Percentiles rank a stretch among this genome's conserved stretches.
Evolutionary conservation across 768 basidiomycete genomes (phyloP).

Genomic region (Cystofilobasidium capitatum): DNA sequence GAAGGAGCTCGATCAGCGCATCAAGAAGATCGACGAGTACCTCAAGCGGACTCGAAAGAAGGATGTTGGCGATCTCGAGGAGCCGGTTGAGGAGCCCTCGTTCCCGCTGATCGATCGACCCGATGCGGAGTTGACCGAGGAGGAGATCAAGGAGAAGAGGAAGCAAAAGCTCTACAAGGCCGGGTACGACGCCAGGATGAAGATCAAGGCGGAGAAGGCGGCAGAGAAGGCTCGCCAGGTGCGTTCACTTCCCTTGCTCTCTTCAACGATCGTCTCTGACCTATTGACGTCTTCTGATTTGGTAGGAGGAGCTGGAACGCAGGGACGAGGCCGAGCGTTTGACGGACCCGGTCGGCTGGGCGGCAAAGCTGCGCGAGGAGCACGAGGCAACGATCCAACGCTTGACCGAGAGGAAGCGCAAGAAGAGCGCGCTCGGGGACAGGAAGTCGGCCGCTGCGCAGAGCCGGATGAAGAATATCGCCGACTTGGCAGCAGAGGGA

Average conservation of each 20-base stretch:
- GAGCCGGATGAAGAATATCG: conserved; percentile 91
- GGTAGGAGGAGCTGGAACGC: conserved; percentile 44
- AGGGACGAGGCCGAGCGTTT: conserved; percentile 68
- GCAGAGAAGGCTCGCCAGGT: conserved; percentile 53
- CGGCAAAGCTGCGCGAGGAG: conserved; percentile 57
- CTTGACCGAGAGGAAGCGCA: conserved; percentile 71
- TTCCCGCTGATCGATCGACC: conserved; percentile 89
- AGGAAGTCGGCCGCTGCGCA: conserved; percentile 91
- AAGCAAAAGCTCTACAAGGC: conserved; percentile 88
- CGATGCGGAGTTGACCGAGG: conserved; percentile 80
- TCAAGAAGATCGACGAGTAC: conserved; percentile 75
- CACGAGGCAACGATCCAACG: conserved; percentile 76
- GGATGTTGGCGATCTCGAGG: conserved; percentile 50
- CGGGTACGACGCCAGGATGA: conserved; percentile 79
- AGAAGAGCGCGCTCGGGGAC: conserved; percentile 73
- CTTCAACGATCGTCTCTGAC: background rate
- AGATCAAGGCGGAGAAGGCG: conserved; percentile 76
- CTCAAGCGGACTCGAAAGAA: conserved; percentile 71
- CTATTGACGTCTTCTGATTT: background rate
- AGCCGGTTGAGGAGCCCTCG: conserved; percentile 46
- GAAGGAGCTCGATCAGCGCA: conserved; percentile 57
- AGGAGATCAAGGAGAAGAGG: conserved; percentile 84
- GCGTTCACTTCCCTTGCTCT: conserved; percentile 15
- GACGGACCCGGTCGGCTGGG: conserved; percentile 63
- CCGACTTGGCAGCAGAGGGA: conserved; percentile 76